These are phyloP conservation scores for Canavalia ensiformis DNA, from an alignment of 306 rosid genomes.

Conservation along the genomic window DNA sequence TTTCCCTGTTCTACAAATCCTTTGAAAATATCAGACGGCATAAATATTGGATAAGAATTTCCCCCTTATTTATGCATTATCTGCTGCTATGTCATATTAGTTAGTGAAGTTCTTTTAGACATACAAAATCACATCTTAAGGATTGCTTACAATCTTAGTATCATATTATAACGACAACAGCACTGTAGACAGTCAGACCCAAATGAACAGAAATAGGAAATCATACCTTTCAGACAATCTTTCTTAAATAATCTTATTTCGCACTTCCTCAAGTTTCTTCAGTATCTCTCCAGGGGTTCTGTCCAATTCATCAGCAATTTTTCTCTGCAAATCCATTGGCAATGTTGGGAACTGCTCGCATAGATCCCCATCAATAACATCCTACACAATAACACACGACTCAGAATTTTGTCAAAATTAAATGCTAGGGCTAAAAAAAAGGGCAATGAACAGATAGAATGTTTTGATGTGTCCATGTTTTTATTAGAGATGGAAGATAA, in stretches of 20 bases:
- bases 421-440: not conserved
- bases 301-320: constrained; percentile 95
- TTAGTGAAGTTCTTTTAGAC: constrained; percentile 14
- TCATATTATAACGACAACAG: constrained; percentile 13
- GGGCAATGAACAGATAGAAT: constrained; percentile 25
- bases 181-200: constrained; percentile 9
- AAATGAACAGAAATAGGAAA: constrained; percentile 9
- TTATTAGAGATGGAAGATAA: not conserved
- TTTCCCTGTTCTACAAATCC: not conserved
- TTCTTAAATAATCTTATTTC: constrained; percentile 87
- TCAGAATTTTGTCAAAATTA: constrained; percentile 32
- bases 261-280: constrained; percentile 91
- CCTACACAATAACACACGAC: constrained; percentile 60
- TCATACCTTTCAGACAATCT: constrained; percentile 49
- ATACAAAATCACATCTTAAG: constrained; percentile 10
- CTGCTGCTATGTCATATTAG: not conserved
- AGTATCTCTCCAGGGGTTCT: constrained; percentile 95
- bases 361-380: constrained; percentile 97
- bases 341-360: constrained; percentile 97
- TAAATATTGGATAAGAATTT: not conserved
- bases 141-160: not conserved
- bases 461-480: not conserved
- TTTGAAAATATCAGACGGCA: not conserved
- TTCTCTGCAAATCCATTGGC: constrained; percentile 96
- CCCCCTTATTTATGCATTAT: constrained; percentile 5